Evolutionary conservation across 768 basidiomycete genomes (phyloP), one percentile per base, ranked within the genome.

Genomic region (Mycena rosella): DNA sequence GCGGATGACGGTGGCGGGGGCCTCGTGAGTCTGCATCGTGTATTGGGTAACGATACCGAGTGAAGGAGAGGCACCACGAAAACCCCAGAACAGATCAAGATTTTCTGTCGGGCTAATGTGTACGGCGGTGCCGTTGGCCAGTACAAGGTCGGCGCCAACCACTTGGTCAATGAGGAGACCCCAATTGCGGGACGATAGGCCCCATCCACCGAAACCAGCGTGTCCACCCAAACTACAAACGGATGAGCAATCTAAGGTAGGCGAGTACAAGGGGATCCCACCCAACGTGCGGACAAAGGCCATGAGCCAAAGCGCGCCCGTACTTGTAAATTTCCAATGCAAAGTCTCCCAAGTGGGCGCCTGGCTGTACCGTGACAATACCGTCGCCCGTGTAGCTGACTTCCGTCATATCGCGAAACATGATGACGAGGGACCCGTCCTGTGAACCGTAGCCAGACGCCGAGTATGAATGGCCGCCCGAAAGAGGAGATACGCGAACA

Each of bases 31-130:
- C 24, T 29, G 65, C 53, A 48, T 76, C 36, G 56, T 71, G 57
- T 65, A 73, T 74, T 34, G 64, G 29, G 77, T 77, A 40, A 78
- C 61, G 64, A 80, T 74, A 17, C 71, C 77, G 59, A 74, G 78
- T 5, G 73, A 69, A 2, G 78, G 66, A 2, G 73, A 76, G 5
- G 76, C 76, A 5, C 79, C 77, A 24, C 75, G 70, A 3, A 79
- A 54, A 1, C 74, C 78, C 74, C 74, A 75, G 36, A 73, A 73
- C 20, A 75, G 22, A 30, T 76, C 74, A 4, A 68, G 64, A 72
- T 72, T 73, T 68, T 63, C 64, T 36, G 54, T 69, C 52, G 62
- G 45, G 65, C 63, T 74, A 27, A 68, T 71, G 40, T 63, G 62
- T 8, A 60, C 66, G 17, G 71, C 40, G 29, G 61, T 68, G 5